Conservation (phyloP, 1,284 basidiomycete species). For the Cutaneotrichosporon dermatis region DNA sequence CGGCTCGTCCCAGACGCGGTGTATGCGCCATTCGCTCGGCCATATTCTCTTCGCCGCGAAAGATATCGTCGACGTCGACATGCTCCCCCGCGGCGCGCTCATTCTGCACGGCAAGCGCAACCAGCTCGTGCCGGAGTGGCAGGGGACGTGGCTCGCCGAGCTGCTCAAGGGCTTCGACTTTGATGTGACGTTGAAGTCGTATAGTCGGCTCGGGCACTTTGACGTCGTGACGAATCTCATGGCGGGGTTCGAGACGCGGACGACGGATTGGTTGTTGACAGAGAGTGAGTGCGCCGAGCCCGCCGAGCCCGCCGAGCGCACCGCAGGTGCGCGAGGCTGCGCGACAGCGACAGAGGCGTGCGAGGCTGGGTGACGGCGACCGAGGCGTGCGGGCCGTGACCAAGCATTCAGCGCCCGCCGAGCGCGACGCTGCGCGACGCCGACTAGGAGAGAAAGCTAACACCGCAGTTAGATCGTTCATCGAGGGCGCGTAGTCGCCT, state of each 20-base stretch:
- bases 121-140: constrained; percentile 40
- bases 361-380: too few species aligned
- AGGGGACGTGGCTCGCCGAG: constrained; percentile 46
- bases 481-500: neutral
- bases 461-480: constrained; percentile 11
- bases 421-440: too few species aligned
- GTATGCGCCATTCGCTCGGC: constrained; percentile 47
- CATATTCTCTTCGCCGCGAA: constrained; percentile 48
- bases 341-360: too few species aligned
- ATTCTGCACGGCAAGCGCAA: constrained; percentile 43
- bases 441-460: too few species aligned
- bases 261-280: constrained; percentile 19
- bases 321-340: too few species aligned
- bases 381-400: too few species aligned
- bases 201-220: constrained; percentile 42
- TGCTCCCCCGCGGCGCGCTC: constrained; percentile 44
- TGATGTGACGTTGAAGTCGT: constrained; percentile 41
- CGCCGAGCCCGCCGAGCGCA: too few species aligned
- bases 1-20: constrained; percentile 45
- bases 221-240: constrained; percentile 41
- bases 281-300: constrained; percentile 20
- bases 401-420: too few species aligned
- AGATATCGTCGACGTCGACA: constrained; percentile 40
- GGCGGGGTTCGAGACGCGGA: constrained; percentile 28
- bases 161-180: constrained; percentile 48